phyloP scores from a whole-genome alignment of 2,329 filamentous ascomycete species.

The Venturia asperata region DNA sequence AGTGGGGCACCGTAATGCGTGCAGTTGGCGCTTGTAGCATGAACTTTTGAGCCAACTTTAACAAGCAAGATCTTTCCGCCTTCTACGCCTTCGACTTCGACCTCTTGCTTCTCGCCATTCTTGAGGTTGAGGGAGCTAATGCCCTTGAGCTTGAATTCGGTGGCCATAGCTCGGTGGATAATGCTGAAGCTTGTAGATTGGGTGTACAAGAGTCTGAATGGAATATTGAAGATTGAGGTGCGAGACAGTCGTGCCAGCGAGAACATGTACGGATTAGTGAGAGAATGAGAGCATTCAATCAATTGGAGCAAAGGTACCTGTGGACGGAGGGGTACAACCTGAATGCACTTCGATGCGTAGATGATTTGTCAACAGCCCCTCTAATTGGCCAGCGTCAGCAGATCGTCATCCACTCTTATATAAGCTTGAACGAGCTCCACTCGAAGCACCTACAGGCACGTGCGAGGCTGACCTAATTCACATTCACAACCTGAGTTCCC shows the following conservation, averaged over 20 bases:
- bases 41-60: constrained; percentile 66
- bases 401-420: neutral
- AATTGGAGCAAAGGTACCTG: neutral
- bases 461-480: too few relatives aligned
- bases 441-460: too few relatives aligned
- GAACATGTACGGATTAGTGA: neutral
- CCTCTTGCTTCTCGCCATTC: constrained; percentile 78
- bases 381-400: constrained; percentile 1
- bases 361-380: neutral
- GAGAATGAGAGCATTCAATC: neutral
- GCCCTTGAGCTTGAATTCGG: constrained; percentile 61
- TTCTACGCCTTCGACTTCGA: constrained; percentile 82
- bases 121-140: constrained; percentile 66
- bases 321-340: neutral
- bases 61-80: constrained; percentile 79
- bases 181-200: constrained; percentile 8
- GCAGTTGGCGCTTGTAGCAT: constrained; percentile 77
- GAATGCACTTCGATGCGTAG: neutral
- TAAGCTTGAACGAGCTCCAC: too few relatives aligned
- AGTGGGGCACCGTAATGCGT: constrained; percentile 89
- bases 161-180: constrained; percentile 21
- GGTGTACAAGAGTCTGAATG: neutral
- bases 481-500: too few relatives aligned
- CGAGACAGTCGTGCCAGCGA: constrained; percentile 6
- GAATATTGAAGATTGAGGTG: neutral